A percentile compares a stretch with the other conserved stretches of the same genome.
Evolutionary conservation across 1,139 yeast species (phyloP).

Genomic region (Wickerhamiella infanticola): DNA sequence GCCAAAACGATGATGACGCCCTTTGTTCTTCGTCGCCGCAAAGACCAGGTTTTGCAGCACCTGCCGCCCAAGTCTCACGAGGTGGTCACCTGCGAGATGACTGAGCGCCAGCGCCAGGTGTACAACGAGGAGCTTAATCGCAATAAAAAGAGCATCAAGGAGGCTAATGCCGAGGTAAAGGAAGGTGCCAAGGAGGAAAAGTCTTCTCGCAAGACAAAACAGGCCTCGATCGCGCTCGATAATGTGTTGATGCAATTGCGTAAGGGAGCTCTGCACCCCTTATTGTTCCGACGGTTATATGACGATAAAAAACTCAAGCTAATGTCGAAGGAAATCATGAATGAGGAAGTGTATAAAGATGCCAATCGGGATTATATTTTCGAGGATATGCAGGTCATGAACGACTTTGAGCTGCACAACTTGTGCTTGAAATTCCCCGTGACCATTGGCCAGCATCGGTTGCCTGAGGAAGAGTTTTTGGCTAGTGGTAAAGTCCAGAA

Average conservation of each 20-base stretch:
- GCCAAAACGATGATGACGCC: constrained; percentile 99
- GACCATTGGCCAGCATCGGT: constrained; percentile 38
- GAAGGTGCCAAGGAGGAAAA: constrained; percentile 25
- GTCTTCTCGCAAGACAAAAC: constrained; percentile 29
- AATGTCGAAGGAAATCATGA: constrained; percentile 70
- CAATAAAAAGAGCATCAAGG: constrained; percentile 23
- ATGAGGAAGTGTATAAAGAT: constrained; percentile 58
- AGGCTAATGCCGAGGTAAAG: constrained; percentile 10
- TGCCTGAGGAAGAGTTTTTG: constrained; percentile 42
- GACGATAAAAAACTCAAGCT: constrained; percentile 35
- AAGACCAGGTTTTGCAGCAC: constrained; percentile 80
- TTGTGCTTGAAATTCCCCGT: constrained; percentile 60
- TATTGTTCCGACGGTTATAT: constrained; percentile 63
- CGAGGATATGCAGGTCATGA: constrained; percentile 96
- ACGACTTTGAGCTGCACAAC: constrained; percentile 70
- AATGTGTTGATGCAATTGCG: constrained; percentile 78
- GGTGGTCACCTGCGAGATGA: constrained; percentile 50
- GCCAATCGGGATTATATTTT: constrained; percentile 63
- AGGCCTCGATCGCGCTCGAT: constrained; percentile 17
- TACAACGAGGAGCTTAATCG: constrained; percentile 43
- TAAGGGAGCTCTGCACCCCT: constrained; percentile 92
- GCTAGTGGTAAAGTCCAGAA: constrained; percentile 62
- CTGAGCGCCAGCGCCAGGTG: constrained; percentile 39
- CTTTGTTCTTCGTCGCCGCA: constrained; percentile 79
- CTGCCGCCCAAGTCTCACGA: constrained; percentile 61